Evolutionary conservation across 768 basidiomycete genomes (phyloP).

Genomic region (Lactarius hengduanensis): DNA sequence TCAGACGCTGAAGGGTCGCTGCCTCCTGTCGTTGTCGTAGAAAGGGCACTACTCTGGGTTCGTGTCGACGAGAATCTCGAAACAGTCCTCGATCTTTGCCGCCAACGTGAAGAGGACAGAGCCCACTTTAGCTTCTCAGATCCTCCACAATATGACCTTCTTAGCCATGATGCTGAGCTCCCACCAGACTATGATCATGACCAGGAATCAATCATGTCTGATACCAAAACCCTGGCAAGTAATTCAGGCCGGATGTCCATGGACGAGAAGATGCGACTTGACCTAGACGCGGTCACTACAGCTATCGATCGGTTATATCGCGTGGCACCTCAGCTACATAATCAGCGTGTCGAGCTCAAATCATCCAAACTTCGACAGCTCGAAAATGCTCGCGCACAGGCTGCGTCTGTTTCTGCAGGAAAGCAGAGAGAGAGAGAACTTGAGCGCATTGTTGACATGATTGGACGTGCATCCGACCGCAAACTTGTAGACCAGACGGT

Average conservation of each 20-base stretch:
- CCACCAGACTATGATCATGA: constrained; percentile 36
- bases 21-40: constrained; percentile 28
- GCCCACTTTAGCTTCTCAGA: constrained; percentile 9
- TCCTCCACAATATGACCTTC: constrained; percentile 30
- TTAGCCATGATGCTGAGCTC: constrained; percentile 36
- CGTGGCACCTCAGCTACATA: constrained; percentile 83
- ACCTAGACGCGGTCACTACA: constrained; percentile 79
- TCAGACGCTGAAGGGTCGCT: constrained; percentile 11
- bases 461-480: constrained; percentile 69
- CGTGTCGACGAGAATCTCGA: constrained; percentile 28
- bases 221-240: constrained; percentile 22
- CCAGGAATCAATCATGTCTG: constrained; percentile 7
- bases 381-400: constrained; percentile 61
- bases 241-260: constrained; percentile 24
- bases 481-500: constrained; percentile 70
- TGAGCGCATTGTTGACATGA: constrained; percentile 66
- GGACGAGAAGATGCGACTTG: constrained; percentile 81
- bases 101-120: constrained; percentile 24
- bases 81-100: constrained; percentile 27
- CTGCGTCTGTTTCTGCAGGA: constrained; percentile 36
- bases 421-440: constrained; percentile 59
- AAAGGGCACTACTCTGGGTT: constrained; percentile 27
- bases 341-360: constrained; percentile 91
- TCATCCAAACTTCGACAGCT: constrained; percentile 67
- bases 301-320: constrained; percentile 89